Evolutionary conservation across 2,329 filamentous ascomycete species (phyloP).

Genomic region (Pezicula carpinea): DNA sequence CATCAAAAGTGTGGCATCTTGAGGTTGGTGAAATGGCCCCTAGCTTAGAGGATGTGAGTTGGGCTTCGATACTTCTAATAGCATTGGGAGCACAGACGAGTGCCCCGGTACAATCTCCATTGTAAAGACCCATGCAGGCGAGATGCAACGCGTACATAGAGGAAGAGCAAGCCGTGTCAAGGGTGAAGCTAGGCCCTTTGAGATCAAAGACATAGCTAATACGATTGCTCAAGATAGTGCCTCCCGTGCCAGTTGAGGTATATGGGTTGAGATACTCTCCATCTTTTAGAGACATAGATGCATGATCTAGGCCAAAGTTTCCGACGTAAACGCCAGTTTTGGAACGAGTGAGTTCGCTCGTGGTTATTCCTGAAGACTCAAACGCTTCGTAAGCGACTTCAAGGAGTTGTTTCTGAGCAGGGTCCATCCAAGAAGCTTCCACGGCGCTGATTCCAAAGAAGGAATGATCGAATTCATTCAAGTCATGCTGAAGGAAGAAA

Average conservation of each 20-base stretch:
- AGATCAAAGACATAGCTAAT: conserved; percentile 28
- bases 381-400: conserved; percentile 19
- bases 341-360: conserved; percentile 10
- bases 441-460: conserved; percentile 8
- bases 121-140: conserved; percentile 42
- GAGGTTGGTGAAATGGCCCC: too few species aligned
- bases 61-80: neutral
- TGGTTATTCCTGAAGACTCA: conserved; percentile 14
- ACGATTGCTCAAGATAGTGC: conserved; percentile 19
- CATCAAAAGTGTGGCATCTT: too few species aligned
- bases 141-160: conserved; percentile 49
- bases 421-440: conserved; percentile 11
- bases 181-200: conserved; percentile 19
- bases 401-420: conserved; percentile 16
- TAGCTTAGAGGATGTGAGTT: too few species aligned
- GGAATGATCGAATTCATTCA: neutral
- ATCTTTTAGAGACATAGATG: conserved; percentile 4
- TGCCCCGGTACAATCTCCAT: conserved; percentile 32
- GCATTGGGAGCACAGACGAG: conserved; percentile 6
- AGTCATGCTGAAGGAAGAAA: conserved; percentile 6
- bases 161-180: conserved; percentile 48
- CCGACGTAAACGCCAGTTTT: conserved; percentile 15
- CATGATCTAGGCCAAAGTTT: conserved; percentile 8
- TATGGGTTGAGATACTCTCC: conserved; percentile 23
- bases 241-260: neutral